Percentiles rank a stretch among this genome's conserved stretches.
phyloP scores from a whole-genome alignment of 2,329 filamentous ascomycete genomes.

The Diaporthe helianthi region DNA sequence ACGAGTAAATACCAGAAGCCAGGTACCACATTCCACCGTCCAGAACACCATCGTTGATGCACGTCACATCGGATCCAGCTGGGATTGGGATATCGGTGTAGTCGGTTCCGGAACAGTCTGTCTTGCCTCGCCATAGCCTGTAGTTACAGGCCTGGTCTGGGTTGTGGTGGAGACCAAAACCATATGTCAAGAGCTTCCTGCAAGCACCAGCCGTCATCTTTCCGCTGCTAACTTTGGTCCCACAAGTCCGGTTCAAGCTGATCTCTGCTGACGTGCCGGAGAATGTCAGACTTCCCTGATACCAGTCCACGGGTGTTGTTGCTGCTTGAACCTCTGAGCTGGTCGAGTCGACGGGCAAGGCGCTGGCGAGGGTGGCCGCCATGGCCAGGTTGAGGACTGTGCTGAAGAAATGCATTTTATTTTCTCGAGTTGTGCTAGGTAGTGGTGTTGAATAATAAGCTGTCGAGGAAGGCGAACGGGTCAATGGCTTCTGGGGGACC shows the following conservation, averaged over 20 bases:
- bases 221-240: background rate
- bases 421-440: background rate
- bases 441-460: background rate
- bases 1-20: slow-evolving; percentile 8
- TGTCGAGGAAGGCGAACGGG: background rate
- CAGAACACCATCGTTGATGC: slow-evolving; percentile 7
- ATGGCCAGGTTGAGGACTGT: background rate
- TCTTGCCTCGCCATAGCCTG: background rate
- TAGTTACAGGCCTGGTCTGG: background rate
- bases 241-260: background rate
- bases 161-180: slow-evolving; percentile 10
- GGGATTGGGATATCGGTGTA: background rate
- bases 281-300: background rate
- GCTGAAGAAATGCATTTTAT: slow-evolving; percentile 16
- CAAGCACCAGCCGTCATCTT: background rate
- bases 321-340: background rate
- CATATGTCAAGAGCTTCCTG: background rate
- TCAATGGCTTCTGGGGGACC: background rate
- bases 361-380: slow-evolving; percentile 8
- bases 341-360: background rate
- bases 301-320: slow-evolving; percentile 7
- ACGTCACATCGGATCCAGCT: slow-evolving; percentile 1
- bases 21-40: slow-evolving; percentile 14
- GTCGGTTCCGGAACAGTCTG: slow-evolving; percentile 1
- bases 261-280: background rate